Base-by-base conservation (phyloP, 2,329 filamentous ascomycete genomes). In the Coniella vitis region DNA sequence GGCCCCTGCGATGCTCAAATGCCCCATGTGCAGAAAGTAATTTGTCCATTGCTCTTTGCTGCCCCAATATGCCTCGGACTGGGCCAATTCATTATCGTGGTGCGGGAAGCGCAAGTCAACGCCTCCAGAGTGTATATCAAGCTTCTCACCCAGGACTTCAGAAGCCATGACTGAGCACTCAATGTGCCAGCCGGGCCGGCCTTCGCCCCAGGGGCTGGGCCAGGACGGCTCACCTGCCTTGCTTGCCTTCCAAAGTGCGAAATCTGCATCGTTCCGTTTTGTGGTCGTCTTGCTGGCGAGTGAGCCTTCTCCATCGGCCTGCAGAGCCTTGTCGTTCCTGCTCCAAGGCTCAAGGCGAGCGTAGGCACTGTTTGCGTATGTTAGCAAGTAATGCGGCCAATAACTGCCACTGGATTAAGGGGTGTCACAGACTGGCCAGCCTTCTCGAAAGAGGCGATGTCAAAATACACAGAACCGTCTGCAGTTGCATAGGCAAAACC, bases 131-230 rank as follows among this genome's bases (percentile, higher is more conserved):
- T 96, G 91, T 47, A 96, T 87, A 64, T 97, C 91, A 73, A 97
- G 32, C 53, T 84, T 78, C 22, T 82, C 75, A 4, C 90, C 90
- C 1, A 97, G 71, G n/a, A 90, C 78, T 55, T 90, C 87, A 2
- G 87, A 91, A 0, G 90, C 90, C 91, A 97, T 96, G 14, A 90
- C 90, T 1, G 86, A 90, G 80, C 91, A 96, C 70, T 96, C 90
- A 60, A 96, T 96, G 62, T 96, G 91, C 91, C 91, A 97, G 16
- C 91, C 91, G 1, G 91, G 91, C 38, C 91, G 76, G 4, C 90
- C 90, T 48, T 83, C 75, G 4, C 91, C 90, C 90, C 91, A 97
- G 3, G 83, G 82, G 58, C 86, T 93, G 4, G 82, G 75, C 91
- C 91, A 97, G 56, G 81, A 86, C 0, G 91, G 91, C 72, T 97